These are phyloP conservation scores for Arthrobotrys iridis DNA, from an alignment of 2,329 filamentous ascomycete genomes.

Conservation along the genomic window DNA sequence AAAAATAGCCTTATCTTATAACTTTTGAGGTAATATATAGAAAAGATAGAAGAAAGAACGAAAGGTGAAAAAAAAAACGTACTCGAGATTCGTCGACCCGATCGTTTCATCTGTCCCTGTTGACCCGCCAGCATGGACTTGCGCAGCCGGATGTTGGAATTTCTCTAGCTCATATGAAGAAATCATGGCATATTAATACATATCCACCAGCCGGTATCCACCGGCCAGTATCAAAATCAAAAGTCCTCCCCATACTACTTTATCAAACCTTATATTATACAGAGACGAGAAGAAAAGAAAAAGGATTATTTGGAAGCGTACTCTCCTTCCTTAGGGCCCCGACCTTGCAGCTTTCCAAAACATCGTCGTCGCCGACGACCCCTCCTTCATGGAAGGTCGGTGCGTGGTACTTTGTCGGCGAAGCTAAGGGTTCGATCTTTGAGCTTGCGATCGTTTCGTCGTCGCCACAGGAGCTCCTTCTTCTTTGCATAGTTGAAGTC, in stretches of 20 bases:
- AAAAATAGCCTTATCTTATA: not conserved
- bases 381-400: conserved; percentile 26
- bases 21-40: not conserved
- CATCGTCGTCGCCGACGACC: conserved; percentile 26
- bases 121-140: conserved; percentile 32
- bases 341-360: conserved; percentile 37
- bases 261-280: not conserved
- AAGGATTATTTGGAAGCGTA: not conserved
- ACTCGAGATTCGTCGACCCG: conserved; percentile 44
- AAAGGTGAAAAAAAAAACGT: not conserved
- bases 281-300: not conserved
- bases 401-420: conserved; percentile 33
- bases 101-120: conserved; percentile 45
- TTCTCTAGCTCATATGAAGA: conserved; percentile 15
- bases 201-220: not conserved
- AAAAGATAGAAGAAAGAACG: too few species aligned
- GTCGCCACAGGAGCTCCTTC: conserved; percentile 31
- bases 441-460: conserved; percentile 40
- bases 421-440: conserved; percentile 38
- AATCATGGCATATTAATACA: not conserved
- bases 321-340: conserved; percentile 28
- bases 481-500: conserved; percentile 14
- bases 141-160: conserved; percentile 35
- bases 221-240: not conserved
- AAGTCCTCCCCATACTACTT: too few species aligned